phyloP scores from a whole-genome alignment of 2,329 filamentous ascomycete species.

The Fusarium longipes region DNA sequence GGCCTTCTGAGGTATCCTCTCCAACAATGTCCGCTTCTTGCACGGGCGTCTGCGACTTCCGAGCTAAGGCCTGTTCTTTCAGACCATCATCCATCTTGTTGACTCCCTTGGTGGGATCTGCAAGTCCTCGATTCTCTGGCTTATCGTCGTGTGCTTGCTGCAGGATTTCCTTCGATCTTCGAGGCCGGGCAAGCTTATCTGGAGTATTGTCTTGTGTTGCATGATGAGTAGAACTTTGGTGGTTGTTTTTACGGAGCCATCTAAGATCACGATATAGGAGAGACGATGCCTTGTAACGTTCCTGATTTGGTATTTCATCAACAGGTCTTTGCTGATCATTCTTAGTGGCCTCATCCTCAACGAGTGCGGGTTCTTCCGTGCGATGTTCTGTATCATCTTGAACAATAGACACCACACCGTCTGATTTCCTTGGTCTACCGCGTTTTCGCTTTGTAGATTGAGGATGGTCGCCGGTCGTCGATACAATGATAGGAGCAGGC shows the following conservation, averaged over 20 bases:
- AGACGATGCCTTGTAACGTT: background rate
- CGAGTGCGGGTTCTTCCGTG: background rate
- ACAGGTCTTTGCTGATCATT: background rate
- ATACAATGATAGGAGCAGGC: background rate
- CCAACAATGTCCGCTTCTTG: background rate
- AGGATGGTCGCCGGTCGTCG: background rate
- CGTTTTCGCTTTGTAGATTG: slow-evolving; percentile 4
- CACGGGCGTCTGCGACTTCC: background rate
- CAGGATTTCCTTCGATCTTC: slow-evolving; percentile 2
- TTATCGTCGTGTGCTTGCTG: background rate
- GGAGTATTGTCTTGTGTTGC: background rate
- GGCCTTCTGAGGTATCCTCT: background rate
- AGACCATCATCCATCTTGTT: background rate
- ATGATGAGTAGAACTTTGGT: background rate
- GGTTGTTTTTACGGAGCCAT: slow-evolving; percentile 31
- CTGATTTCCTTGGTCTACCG: slow-evolving; percentile 20
- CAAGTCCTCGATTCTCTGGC: too few relatives aligned
- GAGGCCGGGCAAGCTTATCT: background rate
- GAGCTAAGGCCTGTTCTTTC: background rate
- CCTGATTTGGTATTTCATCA: background rate
- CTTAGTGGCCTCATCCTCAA: background rate
- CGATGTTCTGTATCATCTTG: background rate
- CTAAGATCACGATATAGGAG: slow-evolving; percentile 21
- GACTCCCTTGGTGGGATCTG: too few relatives aligned
- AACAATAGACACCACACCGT: background rate